These are phyloP conservation scores for Cercospora janseana DNA, from an alignment of 2,329 filamentous ascomycete genomes.

Conservation along the genomic window DNA sequence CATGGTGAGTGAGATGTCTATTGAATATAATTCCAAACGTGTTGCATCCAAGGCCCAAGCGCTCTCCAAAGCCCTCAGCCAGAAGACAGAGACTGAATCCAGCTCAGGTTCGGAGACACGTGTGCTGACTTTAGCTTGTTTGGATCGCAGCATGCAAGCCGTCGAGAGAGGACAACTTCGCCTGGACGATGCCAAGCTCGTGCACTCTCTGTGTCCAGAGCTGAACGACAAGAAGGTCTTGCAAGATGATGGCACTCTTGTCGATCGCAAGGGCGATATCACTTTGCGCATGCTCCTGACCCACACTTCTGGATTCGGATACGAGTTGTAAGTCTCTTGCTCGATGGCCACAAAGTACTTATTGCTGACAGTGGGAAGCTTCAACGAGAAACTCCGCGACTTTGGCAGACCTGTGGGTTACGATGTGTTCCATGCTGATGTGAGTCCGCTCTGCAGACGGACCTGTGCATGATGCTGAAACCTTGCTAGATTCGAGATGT, in stretches of 20 bases:
- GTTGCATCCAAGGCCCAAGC: no score
- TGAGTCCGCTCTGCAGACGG: slow-evolving; percentile 31
- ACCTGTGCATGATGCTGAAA: not conserved
- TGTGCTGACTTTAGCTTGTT: no score
- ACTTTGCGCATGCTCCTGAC: slow-evolving; percentile 52
- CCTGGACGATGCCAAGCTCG: slow-evolving; percentile 43
- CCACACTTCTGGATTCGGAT: slow-evolving; percentile 53
- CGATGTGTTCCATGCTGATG: slow-evolving; percentile 58
- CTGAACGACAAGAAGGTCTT: slow-evolving; percentile 46
- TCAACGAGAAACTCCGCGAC: slow-evolving; percentile 45
- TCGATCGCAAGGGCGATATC: slow-evolving; percentile 46
- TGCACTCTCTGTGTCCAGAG: slow-evolving; percentile 46
- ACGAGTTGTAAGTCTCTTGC: slow-evolving; percentile 40
- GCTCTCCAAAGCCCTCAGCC: no score
- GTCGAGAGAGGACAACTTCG: slow-evolving; percentile 45
- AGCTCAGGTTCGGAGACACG: no score
- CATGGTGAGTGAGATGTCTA: no score
- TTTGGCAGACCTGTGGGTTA: slow-evolving; percentile 50
- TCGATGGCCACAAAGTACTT: not conserved
- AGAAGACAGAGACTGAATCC: no score
- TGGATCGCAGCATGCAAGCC: slow-evolving; percentile 51
- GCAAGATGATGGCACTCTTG: slow-evolving; percentile 42
- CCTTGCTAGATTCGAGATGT: slow-evolving; percentile 43
- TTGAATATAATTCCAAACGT: no score
- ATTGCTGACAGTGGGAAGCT: slow-evolving; percentile 29